A percentile compares a stretch with the other conserved stretches of the same genome.
Conservation (phyloP, 345 rosid species). For the Melastoma malabathricum region DNA sequence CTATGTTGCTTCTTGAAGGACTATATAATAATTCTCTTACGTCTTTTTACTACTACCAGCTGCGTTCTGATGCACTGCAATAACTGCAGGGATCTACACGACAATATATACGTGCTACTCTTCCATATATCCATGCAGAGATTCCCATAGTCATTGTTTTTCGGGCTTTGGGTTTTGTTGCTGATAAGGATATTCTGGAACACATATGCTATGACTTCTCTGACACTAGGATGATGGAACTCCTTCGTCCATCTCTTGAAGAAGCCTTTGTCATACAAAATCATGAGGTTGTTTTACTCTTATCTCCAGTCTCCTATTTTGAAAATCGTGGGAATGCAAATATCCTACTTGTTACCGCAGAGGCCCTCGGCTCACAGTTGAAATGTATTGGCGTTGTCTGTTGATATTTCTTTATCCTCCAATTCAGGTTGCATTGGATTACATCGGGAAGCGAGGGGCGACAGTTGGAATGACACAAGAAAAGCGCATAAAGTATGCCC, state of each 20-base stretch:
- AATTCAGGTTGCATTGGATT: constrained; percentile 18
- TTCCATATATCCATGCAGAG: too few relatives aligned
- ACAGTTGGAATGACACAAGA: constrained; percentile 92
- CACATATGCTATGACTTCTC: constrained; percentile 86
- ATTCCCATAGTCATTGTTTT: too few relatives aligned
- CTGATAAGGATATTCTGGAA: constrained; percentile 89
- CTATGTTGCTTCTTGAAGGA: too few relatives aligned
- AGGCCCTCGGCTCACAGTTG: too few relatives aligned
- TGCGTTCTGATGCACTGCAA: background rate
- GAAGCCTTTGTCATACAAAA: constrained; percentile 99
- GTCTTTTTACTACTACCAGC: background rate
- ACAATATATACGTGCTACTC: constrained; percentile 54
- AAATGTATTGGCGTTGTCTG: too few relatives aligned
- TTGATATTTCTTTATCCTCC: too few relatives aligned
- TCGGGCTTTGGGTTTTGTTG: constrained; percentile 7
- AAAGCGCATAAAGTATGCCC: constrained; percentile 80
- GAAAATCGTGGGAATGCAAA: too few relatives aligned
- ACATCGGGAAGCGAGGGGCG: constrained; percentile 45
- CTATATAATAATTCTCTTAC: background rate
- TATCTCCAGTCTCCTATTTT: too few relatives aligned
- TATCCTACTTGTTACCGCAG: too few relatives aligned
- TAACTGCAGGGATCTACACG: constrained; percentile 82
- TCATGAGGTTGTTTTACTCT: constrained; percentile 48
- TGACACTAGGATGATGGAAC: constrained; percentile 93
- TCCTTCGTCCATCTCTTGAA: constrained; percentile 93